These are phyloP conservation scores for Coemansia sp. DNA, from an alignment of 192 early-diverging fungal genomes.

Conservation along the genomic window DNA sequence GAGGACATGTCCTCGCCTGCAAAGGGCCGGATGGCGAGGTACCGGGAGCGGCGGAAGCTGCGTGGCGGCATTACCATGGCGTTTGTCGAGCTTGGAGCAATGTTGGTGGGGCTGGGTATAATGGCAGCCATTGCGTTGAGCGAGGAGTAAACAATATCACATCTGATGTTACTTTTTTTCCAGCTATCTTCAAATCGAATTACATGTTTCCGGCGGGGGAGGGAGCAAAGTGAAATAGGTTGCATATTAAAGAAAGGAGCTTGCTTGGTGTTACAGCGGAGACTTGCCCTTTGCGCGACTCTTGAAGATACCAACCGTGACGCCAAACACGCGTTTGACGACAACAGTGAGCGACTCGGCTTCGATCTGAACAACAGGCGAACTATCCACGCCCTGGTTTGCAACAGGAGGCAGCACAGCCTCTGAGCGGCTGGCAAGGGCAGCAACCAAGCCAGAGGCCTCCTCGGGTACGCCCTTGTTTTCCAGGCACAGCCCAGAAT, in stretches of 20 bases:
- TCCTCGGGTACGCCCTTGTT: constrained; percentile 31
- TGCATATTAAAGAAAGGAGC: too few species aligned
- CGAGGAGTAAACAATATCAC: constrained; percentile 53
- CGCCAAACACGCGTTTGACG: constrained; percentile 8
- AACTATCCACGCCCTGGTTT: background rate
- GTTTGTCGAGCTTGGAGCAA: constrained; percentile 58
- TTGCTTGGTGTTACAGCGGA: too few species aligned
- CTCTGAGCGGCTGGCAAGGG: constrained; percentile 23
- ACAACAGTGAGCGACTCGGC: constrained; percentile 23
- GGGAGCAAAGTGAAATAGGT: too few species aligned
- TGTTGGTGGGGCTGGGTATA: constrained; percentile 68
- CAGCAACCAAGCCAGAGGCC: constrained; percentile 35
- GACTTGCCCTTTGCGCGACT: too few species aligned
- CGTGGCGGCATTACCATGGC: constrained; percentile 33
- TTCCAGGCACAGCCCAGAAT: constrained; percentile 38
- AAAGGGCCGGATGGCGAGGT: constrained; percentile 7
- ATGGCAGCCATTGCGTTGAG: constrained; percentile 73
- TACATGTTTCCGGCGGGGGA: too few species aligned
- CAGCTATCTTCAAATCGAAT: too few species aligned
- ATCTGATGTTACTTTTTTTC: too few species aligned
- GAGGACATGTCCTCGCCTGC: constrained; percentile 9
- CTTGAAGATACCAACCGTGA: constrained; percentile 39
- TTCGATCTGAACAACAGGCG: constrained; percentile 39
- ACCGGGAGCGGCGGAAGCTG: constrained; percentile 2
- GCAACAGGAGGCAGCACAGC: constrained; percentile 2